Evolutionary conservation across 495 filamentous ascomycete genomes (phyloP).

Genomic region (Aspergillus homomorphus): DNA sequence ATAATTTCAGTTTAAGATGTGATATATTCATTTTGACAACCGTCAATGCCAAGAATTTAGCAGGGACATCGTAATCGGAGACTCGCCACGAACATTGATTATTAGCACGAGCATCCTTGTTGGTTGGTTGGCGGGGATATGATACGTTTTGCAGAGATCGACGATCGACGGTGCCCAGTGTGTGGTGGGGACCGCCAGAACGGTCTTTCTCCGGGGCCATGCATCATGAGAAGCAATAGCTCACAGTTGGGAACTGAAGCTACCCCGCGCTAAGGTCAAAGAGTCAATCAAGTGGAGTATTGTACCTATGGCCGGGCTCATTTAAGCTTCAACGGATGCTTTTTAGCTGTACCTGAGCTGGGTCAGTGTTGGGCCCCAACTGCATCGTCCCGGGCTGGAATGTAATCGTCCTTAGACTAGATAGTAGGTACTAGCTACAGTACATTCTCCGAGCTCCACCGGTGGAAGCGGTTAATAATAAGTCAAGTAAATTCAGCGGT

Average conservation of each 20-base stretch:
- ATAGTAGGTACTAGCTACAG: too few relatives aligned
- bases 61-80: too few relatives aligned
- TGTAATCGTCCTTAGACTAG: neutral
- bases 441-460: too few relatives aligned
- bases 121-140: neutral
- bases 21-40: too few relatives aligned
- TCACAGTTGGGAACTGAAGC: neutral
- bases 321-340: neutral
- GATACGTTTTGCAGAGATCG: neutral
- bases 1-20: too few relatives aligned
- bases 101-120: too few relatives aligned
- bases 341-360: neutral
- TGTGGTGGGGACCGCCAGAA: neutral
- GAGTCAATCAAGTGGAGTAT: neutral
- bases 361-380: neutral
- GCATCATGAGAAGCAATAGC: neutral
- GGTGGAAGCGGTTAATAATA: too few relatives aligned
- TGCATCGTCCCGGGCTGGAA: neutral
- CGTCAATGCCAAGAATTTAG: too few relatives aligned
- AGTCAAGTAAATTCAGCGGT: too few relatives aligned
- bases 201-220: neutral
- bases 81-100: too few relatives aligned
- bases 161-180: too few relatives aligned
- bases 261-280: neutral
- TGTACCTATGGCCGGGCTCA: too few relatives aligned